Base-by-base conservation (phyloP, 208 protist genomes). In the Acanthamoeba healyi region DNA sequence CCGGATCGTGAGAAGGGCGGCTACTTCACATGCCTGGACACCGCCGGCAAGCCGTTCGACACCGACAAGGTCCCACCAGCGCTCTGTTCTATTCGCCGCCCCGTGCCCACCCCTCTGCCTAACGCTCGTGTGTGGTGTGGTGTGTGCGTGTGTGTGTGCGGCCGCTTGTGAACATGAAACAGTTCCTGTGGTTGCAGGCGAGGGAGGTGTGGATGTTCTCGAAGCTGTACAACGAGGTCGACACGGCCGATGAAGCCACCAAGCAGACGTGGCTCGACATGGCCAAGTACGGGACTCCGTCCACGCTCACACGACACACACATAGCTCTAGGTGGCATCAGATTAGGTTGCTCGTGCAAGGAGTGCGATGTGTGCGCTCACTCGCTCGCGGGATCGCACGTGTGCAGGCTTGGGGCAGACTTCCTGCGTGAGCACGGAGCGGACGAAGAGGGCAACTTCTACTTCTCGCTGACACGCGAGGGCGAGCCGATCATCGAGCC, bases 1-100 rank as follows among this genome's bases (percentile, higher is more conserved):
- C 87, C 58, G 2, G 87, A 93, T 22, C 40, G 29, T 29, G 87
- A 93, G 42, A 40, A 79, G 15, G 87, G 87, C 3, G 87, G 87
- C 67, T 93, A 77, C 46, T 93, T 93, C 56, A 93, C 87, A 26
- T 93, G 87, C 40, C 87, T 93, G 0, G 87, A 93, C 42, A 34
- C 34, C 67, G 63, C 82, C 29, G 82, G 82, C 54, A 93, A 77
- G 44, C 34, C 42, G 1, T 93, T 63, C 51, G 54, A 93, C n/a
- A 90, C 82, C 2, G 82, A 90, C 49, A 90, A 93, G 40, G 38
- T 93, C 51, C 51, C 58, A n/a, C 10, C 1, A 34, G n/a, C n/a
- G n/a, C n/a, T n/a, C n/a, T n/a, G n/a, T n/a, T n/a, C n/a, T n/a
- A n/a, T n/a, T n/a, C n/a, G n/a, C n/a, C n/a, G n/a, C n/a, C n/a